phyloP scores from a whole-genome alignment of 2,329 filamentous ascomycete species.

The Arthrinium phaeospermum region DNA sequence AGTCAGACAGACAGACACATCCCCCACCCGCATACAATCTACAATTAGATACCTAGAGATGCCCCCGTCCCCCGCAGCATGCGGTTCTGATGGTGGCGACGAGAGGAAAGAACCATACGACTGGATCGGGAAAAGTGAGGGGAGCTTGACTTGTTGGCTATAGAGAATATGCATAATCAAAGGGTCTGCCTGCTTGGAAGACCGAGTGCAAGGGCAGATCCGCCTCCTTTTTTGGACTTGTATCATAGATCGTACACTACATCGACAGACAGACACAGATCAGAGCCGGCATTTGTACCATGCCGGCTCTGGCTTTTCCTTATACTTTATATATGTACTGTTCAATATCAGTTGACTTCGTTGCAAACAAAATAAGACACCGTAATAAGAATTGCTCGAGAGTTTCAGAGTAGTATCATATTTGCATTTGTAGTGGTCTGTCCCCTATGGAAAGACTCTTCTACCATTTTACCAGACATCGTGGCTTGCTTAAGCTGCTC shows the following conservation, averaged over 20 bases:
- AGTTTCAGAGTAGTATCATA: conserved; percentile 1
- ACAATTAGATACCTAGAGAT: not conserved
- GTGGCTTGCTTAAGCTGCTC: conserved; percentile 7
- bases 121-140: not conserved
- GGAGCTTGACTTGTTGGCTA: not conserved
- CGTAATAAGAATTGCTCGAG: not conserved
- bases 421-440: conserved; percentile 15
- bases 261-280: conserved; percentile 12
- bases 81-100: not conserved
- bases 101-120: not conserved
- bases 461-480: not conserved
- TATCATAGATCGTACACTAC: conserved; percentile 14
- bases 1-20: not conserved
- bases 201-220: not conserved
- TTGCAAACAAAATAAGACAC: not conserved
- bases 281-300: not conserved
- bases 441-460: conserved; percentile 15
- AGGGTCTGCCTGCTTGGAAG: not conserved
- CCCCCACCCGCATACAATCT: not conserved
- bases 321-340: not conserved
- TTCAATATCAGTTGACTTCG: not conserved
- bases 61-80: not conserved
- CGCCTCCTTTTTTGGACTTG: not conserved
- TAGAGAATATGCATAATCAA: not conserved
- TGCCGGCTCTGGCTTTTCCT: not conserved